Evolutionary conservation across 164 flowering plant species (phyloP), one percentile per base, ranked within the genome.

Genomic region (Platanus orientalis): DNA sequence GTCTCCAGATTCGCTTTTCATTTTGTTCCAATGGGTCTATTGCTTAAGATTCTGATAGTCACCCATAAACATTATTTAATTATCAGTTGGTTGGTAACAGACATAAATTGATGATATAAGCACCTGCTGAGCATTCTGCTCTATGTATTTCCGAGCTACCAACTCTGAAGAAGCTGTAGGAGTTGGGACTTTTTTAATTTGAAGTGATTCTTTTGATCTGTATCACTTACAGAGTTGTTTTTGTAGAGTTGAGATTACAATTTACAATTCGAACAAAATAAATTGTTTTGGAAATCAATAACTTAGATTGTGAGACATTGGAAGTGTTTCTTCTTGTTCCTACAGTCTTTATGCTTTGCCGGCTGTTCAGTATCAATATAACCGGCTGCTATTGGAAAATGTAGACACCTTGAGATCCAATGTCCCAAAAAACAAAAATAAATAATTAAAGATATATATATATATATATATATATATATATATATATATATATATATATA

Each of bases 241-340:
- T 26, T 27, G 32, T 17, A 23, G 32, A 54, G 34, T 13, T 13
- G 42, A 36, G 7, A 36, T 36, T 36, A 10, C 42, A 54, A 16
- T 6, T 13, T 13, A 21, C 71, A 69, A 7, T 79, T 88, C 39
- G 87, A 85, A 59, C 68, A 78, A 29, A 79, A 74, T 69, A 20
- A 49, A 6, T 20, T 20, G 82, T 86, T 19, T 71, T 80, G 26
- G 90, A 85, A 67, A 68, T 74, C 32, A 39, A 69, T 58, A 75
- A 66, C 66, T 53, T 81, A 57, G 76, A 34, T 83, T 20, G 86
- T 81, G 7, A 76, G 75, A 51, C 27, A 83, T 72, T 53, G 42
- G 7, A 7, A 7, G 42, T 36, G 13, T 7, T 36, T 36, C 42
- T 36, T 7, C 12, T 36, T 36, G 42, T 36, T 32, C 4, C 6